A percentile compares a stretch with the other conserved stretches of the same genome.
phyloP scores from a whole-genome alignment of 331 rosid species.

The Malus hybrid region DNA sequence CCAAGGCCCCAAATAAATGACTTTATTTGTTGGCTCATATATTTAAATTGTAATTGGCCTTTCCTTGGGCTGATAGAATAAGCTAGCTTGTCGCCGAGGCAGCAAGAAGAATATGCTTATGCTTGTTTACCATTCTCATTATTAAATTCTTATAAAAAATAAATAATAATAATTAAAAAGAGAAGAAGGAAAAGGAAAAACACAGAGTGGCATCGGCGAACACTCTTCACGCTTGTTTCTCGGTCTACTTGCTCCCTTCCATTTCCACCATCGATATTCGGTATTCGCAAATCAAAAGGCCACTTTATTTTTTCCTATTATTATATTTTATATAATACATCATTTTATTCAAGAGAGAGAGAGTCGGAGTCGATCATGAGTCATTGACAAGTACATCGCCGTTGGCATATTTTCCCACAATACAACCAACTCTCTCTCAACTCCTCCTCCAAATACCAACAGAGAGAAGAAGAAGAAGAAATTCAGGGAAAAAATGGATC shows the following conservation, averaged over 20 bases:
- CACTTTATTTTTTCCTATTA: no score
- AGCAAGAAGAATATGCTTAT: not conserved
- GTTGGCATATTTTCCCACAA: no score
- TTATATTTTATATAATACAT: no score
- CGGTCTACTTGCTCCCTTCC: not conserved
- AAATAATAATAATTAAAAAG: not conserved
- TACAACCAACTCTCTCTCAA: not conserved
- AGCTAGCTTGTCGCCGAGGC: slow-evolving; percentile 1
- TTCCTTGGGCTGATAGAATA: not conserved
- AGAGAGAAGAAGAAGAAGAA: not conserved
- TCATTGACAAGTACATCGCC: no score
- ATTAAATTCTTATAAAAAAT: no score
- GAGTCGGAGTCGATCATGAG: no score
- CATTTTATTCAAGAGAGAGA: no score
- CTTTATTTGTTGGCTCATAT: not conserved
- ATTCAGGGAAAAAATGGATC: not conserved
- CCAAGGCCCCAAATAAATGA: not conserved
- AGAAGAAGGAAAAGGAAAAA: no score
- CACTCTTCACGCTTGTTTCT: not conserved
- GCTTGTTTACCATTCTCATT: not conserved
- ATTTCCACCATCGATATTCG: not conserved
- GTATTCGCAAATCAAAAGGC: not conserved
- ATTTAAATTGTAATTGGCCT: not conserved
- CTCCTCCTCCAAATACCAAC: not conserved
- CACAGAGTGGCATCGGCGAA: not conserved